Base-by-base conservation (phyloP, 306 rosid genomes). In the Cucumis melo region DNA sequence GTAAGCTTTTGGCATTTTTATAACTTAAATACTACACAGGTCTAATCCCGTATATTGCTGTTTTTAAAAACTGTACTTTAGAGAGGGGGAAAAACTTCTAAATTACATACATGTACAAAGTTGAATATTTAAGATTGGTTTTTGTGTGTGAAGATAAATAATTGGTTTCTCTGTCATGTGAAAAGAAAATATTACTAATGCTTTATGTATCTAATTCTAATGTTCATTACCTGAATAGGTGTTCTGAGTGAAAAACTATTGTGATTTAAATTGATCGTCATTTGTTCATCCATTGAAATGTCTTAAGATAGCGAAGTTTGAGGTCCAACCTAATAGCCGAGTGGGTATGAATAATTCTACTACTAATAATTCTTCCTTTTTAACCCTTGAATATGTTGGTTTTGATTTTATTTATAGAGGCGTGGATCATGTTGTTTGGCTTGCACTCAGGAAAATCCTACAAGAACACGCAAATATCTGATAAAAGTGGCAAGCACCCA, bases 1-100 rank as follows among this genome's bases (percentile, higher is more conserved):
- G 96, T 91, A 83, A 88, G 96, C 81, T 36, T 78, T 13, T 27
- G 23, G 58, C 58, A 29, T 21, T 74, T 76, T 16, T 11, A 64
- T 56, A 27, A 62, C 58, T 24, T 42, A 23, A 70, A 70, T 70
- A 24, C 21, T 70, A 17, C 41, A 14, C 4, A 23, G 75, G 57
- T n/a, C 15, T 42, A 46, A 70, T 70, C 21, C n/a, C 12, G 13
- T 12, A n/a, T 20, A 11, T 50, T 24, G 19, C 23, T 70, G 7
- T 46, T 24, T 39, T 46, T 2, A 1, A 41, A 68, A 6, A 44
- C 23, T 68, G 4, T 21, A 21, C 24, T 23, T 42, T 44, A 68
- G 21, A 46, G 23, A 41, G 5, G 12, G 36, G 36, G 5, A 32
- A 38, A 10, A 6, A 39, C 8, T 17, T 64, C 15, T 5, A 64